phyloP scores from a whole-genome alignment of 2,329 filamentous ascomycete species.

The Penicillium sclerotigenum region DNA sequence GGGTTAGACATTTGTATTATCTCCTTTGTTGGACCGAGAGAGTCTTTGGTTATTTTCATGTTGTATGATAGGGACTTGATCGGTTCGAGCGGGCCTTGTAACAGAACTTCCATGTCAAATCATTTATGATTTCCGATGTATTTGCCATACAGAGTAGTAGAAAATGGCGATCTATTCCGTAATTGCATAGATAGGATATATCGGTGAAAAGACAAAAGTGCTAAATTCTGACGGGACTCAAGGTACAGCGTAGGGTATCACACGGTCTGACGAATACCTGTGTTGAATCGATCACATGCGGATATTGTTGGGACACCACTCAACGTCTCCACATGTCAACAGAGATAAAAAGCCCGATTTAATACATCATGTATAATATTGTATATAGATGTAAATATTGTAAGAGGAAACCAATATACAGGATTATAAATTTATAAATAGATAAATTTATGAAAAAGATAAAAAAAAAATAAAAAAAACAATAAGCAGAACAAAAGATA shows the following conservation, averaged over 20 bases:
- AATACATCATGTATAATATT: background rate
- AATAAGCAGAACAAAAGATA: no score
- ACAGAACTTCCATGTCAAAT: slow-evolving; percentile 32
- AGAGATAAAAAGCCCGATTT: background rate
- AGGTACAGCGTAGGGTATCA: slow-evolving; percentile 4
- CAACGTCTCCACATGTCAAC: slow-evolving; percentile 17
- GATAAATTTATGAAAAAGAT: no score
- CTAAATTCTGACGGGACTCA: background rate
- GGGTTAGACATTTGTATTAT: slow-evolving; percentile 26
- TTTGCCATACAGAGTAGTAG: background rate
- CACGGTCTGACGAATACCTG: slow-evolving; percentile 23
- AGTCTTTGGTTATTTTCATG: slow-evolving; percentile 35
- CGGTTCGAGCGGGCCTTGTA: slow-evolving; percentile 40
- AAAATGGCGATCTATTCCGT: background rate
- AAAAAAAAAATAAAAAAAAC: background rate
- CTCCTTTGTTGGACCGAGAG: slow-evolving; percentile 26
- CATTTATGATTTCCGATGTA: slow-evolving; percentile 5
- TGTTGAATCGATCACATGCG: slow-evolving; percentile 25
- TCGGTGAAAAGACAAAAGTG: background rate
- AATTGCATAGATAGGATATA: background rate
- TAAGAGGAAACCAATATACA: background rate
- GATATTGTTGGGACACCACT: slow-evolving; percentile 24
- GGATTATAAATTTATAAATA: no score
- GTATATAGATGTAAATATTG: background rate
- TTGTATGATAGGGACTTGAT: slow-evolving; percentile 41